A percentile compares a stretch with the other conserved stretches of the same genome.
These are phyloP conservation scores for Podila horticola DNA, from an alignment of 192 early-diverging fungal species.

Conservation along the genomic window DNA sequence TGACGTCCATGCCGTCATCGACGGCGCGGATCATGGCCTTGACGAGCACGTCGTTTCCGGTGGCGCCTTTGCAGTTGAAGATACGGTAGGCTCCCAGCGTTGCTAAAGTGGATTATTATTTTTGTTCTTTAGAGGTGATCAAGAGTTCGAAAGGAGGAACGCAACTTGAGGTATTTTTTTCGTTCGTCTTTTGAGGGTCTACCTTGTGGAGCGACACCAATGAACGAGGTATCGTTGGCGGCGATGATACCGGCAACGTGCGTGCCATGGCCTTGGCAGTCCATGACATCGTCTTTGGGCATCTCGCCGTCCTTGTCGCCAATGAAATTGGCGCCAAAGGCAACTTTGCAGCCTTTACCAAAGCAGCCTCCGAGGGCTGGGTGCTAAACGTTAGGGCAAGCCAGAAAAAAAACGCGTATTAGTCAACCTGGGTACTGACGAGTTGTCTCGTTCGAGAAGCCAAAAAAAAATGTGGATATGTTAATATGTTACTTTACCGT, in stretches of 20 bases:
- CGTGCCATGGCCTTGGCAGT: slow-evolving; percentile 69
- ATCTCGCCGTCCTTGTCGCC: slow-evolving; percentile 30
- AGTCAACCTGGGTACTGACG: too few species aligned
- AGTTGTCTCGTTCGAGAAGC: background rate
- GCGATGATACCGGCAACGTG: slow-evolving; percentile 74
- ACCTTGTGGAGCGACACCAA: slow-evolving; percentile 84
- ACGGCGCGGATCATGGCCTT: slow-evolving; percentile 75
- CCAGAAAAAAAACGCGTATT: background rate
- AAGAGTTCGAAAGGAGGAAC: background rate
- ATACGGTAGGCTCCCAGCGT: slow-evolving; percentile 80
- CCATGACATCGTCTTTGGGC: slow-evolving; percentile 54
- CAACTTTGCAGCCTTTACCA: slow-evolving; percentile 63
- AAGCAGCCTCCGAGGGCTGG: slow-evolving; percentile 70
- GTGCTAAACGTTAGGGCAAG: slow-evolving; percentile 26
- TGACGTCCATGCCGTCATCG: slow-evolving; percentile 74
- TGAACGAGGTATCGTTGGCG: slow-evolving; percentile 64
- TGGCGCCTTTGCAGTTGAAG: slow-evolving; percentile 74
- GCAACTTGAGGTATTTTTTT: too few species aligned
- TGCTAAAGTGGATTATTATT: background rate
- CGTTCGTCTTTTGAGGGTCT: background rate
- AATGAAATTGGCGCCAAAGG: slow-evolving; percentile 66
- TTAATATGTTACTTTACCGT: slow-evolving; percentile 5
- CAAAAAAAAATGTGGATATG: background rate
- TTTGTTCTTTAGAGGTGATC: background rate
- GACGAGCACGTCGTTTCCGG: slow-evolving; percentile 72